Percentiles rank a stretch among this genome's conserved stretches.
These are phyloP conservation scores for Colletotrichum kahawae DNA, from an alignment of 2,329 filamentous ascomycete species.

Conservation along the genomic window DNA sequence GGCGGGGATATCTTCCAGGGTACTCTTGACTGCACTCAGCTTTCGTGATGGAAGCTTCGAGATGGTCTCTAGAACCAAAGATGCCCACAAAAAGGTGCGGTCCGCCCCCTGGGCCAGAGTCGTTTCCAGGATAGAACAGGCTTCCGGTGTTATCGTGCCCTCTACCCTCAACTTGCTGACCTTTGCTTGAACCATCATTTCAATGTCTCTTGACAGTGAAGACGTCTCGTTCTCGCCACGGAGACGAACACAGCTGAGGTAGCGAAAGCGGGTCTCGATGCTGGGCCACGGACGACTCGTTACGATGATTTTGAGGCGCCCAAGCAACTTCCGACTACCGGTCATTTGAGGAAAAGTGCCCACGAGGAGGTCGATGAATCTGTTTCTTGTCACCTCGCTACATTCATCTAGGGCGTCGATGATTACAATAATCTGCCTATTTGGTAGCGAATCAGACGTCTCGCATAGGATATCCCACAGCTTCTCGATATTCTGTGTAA, in stretches of 20 bases:
- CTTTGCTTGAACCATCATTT: not conserved
- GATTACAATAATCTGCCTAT: not conserved
- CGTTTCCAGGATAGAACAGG: not conserved
- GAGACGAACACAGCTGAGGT: not conserved
- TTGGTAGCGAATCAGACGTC: not conserved
- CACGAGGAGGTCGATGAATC: not conserved
- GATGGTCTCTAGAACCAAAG: no score
- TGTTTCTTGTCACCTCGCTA: not conserved
- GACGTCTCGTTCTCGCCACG: conserved; percentile 6
- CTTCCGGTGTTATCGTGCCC: not conserved
- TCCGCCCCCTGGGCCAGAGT: not conserved
- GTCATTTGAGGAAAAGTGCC: not conserved
- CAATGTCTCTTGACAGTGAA: not conserved
- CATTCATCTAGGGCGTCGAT: conserved; percentile 19
- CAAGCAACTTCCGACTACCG: not conserved
- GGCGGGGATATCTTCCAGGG: no score
- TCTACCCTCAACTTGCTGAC: not conserved
- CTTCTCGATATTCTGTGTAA: not conserved
- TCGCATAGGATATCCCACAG: not conserved
- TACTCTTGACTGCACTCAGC: no score
- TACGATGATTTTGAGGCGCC: not conserved
- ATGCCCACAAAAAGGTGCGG: conserved; percentile 1
- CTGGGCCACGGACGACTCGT: conserved; percentile 13
- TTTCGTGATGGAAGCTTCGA: no score
- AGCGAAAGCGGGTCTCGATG: not conserved